Base-by-base conservation (phyloP, 2,329 filamentous ascomycete genomes). In the Coccinonectria pachysandricola region DNA sequence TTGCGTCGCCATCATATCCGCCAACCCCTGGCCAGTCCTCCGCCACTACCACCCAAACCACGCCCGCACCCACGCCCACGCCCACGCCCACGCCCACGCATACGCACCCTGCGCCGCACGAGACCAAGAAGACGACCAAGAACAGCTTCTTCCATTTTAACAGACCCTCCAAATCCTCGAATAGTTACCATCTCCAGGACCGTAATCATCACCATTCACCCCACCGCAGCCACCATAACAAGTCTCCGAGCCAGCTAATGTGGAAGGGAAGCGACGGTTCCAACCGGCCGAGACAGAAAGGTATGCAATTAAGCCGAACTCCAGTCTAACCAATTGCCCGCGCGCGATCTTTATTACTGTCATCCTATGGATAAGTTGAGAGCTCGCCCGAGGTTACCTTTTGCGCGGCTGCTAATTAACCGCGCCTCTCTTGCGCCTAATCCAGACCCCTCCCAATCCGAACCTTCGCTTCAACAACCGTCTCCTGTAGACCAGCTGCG, bases 101-200 rank as follows among this genome's bases (percentile, higher is more conserved):
- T 18, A 33, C 24, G 13, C 37, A 31, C 12, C 23, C 27, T 13
- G 29, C 38, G 12, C 45, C 50, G 31, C 44, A 50, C 37, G 59
- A 57, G 42, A 56, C 51, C 38, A 56, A 52, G 27, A 64, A 60
- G 39, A 38, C 54, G n/a, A 54, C 59, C 31, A 66, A 62, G 43
- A 58, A 59, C 42, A 59, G 60, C 38, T 67, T 68, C 49, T 66
- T 67, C 42, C 59, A 64, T 45, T 68, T 68, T 47, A 58, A 54
- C 35, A 69, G 68, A 40, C 48, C 47, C 12, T 50, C 57, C 38
- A 64, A 59, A 37, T 50, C 59, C 26, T 52, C 54, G 23, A 61
- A 57, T 27, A 48, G 51, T 23, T 37, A 40, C 24, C 45, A 41
- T 24, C 20, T 41, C 26, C 30, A 46, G 38, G 32, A 28, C 27